Conservation (phyloP, 768 basidiomycete genomes). For the Suillus sp. region DNA sequence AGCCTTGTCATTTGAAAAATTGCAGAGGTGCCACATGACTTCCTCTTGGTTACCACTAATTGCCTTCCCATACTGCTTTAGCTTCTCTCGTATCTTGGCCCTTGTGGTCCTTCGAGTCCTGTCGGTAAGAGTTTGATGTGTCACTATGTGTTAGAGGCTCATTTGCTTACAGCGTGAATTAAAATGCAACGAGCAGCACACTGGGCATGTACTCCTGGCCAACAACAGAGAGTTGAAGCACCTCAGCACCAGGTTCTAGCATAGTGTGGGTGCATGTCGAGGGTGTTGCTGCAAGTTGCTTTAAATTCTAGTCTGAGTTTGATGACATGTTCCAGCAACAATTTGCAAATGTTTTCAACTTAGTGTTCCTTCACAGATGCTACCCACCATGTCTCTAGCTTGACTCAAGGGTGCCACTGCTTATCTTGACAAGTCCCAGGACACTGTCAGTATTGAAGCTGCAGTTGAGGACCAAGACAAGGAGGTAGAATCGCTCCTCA, state of each 20-base stretch:
- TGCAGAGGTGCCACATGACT: conserved; percentile 13
- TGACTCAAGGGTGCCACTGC: background rate
- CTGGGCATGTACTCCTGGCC: background rate
- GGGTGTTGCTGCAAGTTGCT: no score
- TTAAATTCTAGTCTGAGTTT: no score
- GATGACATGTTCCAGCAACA: no score
- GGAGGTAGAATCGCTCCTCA: conserved; percentile 10
- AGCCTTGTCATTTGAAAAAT: conserved; percentile 16
- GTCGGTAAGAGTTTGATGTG: background rate
- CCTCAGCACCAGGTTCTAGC: background rate
- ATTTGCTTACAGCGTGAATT: background rate
- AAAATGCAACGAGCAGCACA: background rate
- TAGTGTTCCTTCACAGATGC: no score
- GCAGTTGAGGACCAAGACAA: conserved; percentile 8
- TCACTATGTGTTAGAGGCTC: background rate
- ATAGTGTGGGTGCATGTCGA: background rate
- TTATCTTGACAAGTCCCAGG: conserved; percentile 3
- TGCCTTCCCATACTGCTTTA: conserved; percentile 11
- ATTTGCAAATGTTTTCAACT: no score
- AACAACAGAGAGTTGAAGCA: background rate
- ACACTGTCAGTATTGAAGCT: conserved; percentile 5
- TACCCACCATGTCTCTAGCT: background rate
- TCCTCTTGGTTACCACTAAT: conserved; percentile 14
- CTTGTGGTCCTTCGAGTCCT: conserved; percentile 7
- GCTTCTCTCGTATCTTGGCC: background rate